These are phyloP conservation scores for Hypholoma fasciculare DNA, from an alignment of 768 basidiomycete species.

Conservation along the genomic window DNA sequence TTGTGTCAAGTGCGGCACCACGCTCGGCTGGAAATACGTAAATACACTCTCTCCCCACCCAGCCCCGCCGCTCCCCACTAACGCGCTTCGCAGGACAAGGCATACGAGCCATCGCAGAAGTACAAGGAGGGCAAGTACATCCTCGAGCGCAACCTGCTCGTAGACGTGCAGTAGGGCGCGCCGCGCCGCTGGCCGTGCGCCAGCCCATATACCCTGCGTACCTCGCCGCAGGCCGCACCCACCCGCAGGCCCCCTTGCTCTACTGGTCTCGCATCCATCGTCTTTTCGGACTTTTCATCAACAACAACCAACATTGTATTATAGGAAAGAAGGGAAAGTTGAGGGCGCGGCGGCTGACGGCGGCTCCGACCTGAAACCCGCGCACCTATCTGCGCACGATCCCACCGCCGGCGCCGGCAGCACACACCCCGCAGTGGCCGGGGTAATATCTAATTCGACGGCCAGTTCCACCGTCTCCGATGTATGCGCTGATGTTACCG, in stretches of 20 bases:
- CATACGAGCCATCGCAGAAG: conserved; percentile 87
- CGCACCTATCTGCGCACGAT: background rate
- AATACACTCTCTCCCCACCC: conserved; percentile 26
- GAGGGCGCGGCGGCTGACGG: background rate
- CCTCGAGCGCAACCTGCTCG: conserved; percentile 88
- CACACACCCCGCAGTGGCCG: background rate
- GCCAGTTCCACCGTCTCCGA: conserved; percentile 18
- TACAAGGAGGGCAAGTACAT: conserved; percentile 99
- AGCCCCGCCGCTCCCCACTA: conserved; percentile 3
- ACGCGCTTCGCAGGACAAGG: conserved; percentile 69
- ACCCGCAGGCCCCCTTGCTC: conserved; percentile 1
- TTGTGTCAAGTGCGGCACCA: conserved; percentile 85
- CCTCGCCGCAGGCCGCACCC: conserved; percentile 10
- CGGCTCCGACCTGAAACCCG: background rate
- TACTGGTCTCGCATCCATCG: conserved; percentile 9
- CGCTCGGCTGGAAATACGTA: conserved; percentile 98
- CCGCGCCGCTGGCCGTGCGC: conserved; percentile 2
- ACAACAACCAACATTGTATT: conserved; percentile 10
- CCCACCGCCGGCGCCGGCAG: background rate
- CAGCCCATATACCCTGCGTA: conserved; percentile 16
- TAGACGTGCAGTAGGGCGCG: conserved; percentile 68
- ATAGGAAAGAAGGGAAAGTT: conserved; percentile 13
- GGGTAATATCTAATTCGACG: conserved; percentile 9
- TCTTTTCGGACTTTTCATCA: conserved; percentile 26
- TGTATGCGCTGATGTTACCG: conserved; percentile 16